Percentiles rank a stretch among this genome's conserved stretches.
These are phyloP conservation scores for Hypholoma sublateritium DNA, from an alignment of 768 basidiomycete genomes.

Conservation along the genomic window DNA sequence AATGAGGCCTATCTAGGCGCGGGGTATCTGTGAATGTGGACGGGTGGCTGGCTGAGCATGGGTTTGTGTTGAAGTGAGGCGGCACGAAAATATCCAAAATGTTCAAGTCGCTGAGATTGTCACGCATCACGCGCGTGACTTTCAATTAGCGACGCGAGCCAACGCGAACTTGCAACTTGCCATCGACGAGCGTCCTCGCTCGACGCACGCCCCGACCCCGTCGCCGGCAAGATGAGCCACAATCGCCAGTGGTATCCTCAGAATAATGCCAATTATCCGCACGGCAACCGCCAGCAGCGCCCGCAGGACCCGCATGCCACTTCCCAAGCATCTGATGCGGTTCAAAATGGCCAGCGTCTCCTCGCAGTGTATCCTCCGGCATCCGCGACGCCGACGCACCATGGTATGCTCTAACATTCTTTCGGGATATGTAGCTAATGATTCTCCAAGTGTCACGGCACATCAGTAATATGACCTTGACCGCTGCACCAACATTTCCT, in stretches of 20 bases:
- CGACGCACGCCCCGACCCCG: conserved; percentile 1
- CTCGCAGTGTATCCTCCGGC: conserved; percentile 71
- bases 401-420: conserved; percentile 45
- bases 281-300: conserved; percentile 17
- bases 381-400: conserved; percentile 74
- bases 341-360: conserved; percentile 67
- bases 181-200: background rate
- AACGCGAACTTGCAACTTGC: background rate
- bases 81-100: conserved; percentile 1
- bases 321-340: conserved; percentile 40
- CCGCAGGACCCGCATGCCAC: conserved; percentile 17
- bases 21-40: background rate
- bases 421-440: background rate
- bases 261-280: conserved; percentile 28
- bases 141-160: background rate
- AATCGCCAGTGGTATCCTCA: conserved; percentile 30
- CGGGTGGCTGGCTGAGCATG: background rate
- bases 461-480: conserved; percentile 56
- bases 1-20: background rate
- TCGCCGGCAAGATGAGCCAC: conserved; percentile 30
- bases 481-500: conserved; percentile 59
- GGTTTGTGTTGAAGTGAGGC: background rate
- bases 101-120: conserved; percentile 15
- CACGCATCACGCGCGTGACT: background rate
- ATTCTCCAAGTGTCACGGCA: conserved; percentile 59